phyloP scores from a whole-genome alignment of 1,284 basidiomycete genomes.

The Trametes pubescens region DNA sequence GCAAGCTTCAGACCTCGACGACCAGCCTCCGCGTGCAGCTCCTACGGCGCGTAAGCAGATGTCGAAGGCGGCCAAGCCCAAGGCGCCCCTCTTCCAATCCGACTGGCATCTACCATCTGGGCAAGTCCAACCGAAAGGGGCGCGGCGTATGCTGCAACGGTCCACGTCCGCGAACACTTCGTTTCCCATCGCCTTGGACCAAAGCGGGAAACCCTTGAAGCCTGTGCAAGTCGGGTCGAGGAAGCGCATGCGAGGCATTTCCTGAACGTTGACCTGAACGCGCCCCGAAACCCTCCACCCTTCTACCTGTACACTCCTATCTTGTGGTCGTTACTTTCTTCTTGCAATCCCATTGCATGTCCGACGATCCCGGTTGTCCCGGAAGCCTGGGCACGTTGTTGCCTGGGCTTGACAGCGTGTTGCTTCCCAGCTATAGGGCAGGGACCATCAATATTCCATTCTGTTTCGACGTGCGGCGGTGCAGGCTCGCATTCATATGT shows the following conservation, averaged over 20 bases:
- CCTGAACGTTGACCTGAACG: background rate
- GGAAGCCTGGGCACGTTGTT: background rate
- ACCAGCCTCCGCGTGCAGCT: background rate
- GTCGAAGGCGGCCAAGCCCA: background rate
- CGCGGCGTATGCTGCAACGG: background rate
- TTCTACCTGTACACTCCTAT: background rate
- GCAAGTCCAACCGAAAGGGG: conserved; percentile 19
- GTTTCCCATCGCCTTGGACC: conserved; percentile 32
- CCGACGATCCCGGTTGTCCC: background rate
- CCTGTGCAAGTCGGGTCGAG: conserved; percentile 33
- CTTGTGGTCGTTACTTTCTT: background rate
- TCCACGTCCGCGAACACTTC: background rate
- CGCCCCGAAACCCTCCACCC: background rate
- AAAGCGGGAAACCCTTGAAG: conserved; percentile 27
- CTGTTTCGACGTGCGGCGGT: conserved; percentile 15
- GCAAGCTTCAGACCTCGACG: background rate
- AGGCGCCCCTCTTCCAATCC: conserved; percentile 12
- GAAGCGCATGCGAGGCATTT: conserved; percentile 17
- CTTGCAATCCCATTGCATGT: background rate
- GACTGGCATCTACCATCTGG: conserved; percentile 22
- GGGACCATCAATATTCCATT: background rate
- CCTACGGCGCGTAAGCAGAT: background rate
- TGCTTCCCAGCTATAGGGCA: background rate
- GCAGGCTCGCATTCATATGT: background rate
- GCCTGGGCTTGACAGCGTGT: background rate